Evolutionary conservation across 2,329 filamentous ascomycete genomes (phyloP).

Genomic region (Diaporthe ampelina): DNA sequence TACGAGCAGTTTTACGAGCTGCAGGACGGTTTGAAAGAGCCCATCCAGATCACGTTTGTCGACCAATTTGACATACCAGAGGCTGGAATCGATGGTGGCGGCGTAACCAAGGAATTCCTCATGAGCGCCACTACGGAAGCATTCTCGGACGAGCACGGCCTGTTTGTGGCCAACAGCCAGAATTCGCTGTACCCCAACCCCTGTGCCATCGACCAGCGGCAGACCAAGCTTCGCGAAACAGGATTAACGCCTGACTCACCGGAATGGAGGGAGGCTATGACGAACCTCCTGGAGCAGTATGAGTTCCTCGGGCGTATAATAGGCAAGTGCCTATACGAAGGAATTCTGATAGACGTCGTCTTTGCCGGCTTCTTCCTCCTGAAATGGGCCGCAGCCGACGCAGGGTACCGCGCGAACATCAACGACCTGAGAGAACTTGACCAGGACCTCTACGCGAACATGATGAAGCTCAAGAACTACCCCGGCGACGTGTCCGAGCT

Average conservation of each 20-base stretch:
- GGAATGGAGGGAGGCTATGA: slow-evolving; percentile 70
- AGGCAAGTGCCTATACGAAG: slow-evolving; percentile 97
- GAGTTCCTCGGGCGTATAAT: slow-evolving; percentile 95
- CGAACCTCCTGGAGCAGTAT: slow-evolving; percentile 78
- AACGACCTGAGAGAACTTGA: slow-evolving; percentile 96
- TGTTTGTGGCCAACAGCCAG: slow-evolving; percentile 88
- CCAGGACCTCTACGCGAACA: slow-evolving; percentile 88
- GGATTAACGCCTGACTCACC: slow-evolving; percentile 66
- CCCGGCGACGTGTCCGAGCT: slow-evolving; percentile 84
- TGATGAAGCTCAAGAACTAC: slow-evolving; percentile 88
- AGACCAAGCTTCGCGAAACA: slow-evolving; percentile 66
- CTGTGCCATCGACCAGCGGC: slow-evolving; percentile 77
- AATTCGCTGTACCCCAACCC: slow-evolving; percentile 93
- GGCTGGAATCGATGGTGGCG: slow-evolving; percentile 95
- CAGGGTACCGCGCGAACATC: slow-evolving; percentile 88
- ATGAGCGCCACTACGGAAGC: slow-evolving; percentile 90
- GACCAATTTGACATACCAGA: slow-evolving; percentile 90
- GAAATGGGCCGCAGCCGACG: slow-evolving; percentile 84
- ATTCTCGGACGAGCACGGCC: slow-evolving; percentile 73
- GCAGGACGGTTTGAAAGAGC: slow-evolving; percentile 88
- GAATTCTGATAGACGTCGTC: slow-evolving; percentile 90
- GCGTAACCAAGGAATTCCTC: slow-evolving; percentile 97
- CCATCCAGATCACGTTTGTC: slow-evolving; percentile 96
- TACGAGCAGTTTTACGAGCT: slow-evolving; percentile 86
- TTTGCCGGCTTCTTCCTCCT: slow-evolving; percentile 97